Conservation (phyloP, 2,329 filamentous ascomycete genomes). For the Falciphora oryzae region DNA sequence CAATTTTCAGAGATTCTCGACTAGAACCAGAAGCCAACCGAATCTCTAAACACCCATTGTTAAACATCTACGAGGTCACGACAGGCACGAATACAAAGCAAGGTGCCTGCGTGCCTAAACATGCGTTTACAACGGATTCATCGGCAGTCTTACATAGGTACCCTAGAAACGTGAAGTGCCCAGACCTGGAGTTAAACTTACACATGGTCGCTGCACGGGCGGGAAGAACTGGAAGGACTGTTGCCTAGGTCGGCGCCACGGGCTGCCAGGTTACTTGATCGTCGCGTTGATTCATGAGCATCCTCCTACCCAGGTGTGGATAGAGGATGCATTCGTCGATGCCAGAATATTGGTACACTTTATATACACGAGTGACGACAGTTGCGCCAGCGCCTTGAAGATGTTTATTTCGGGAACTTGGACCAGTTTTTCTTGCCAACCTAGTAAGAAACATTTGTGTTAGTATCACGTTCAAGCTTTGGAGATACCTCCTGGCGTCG, state of each 20-base stretch:
- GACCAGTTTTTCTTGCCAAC: slow-evolving; percentile 43
- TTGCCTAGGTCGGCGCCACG: not conserved
- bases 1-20: too few species aligned
- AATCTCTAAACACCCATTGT: not conserved
- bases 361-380: slow-evolving; percentile 12
- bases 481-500: not conserved
- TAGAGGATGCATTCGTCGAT: not conserved
- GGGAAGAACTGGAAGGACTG: not conserved
- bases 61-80: not conserved
- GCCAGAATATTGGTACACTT: slow-evolving; percentile 10
- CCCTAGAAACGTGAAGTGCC: too few species aligned
- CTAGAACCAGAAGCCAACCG: not conserved
- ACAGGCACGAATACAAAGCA: not conserved
- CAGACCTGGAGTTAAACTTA: not conserved
- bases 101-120: too few species aligned
- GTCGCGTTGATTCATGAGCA: not conserved
- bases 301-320: not conserved
- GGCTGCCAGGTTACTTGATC: not conserved
- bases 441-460: not conserved
- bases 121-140: too few species aligned
- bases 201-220: not conserved
- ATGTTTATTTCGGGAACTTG: slow-evolving; percentile 49
- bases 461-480: not conserved
- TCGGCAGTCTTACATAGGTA: too few species aligned
- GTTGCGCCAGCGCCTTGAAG: slow-evolving; percentile 1